Conservation (phyloP, 305 asterid species). For the Fraxinus nigra region DNA sequence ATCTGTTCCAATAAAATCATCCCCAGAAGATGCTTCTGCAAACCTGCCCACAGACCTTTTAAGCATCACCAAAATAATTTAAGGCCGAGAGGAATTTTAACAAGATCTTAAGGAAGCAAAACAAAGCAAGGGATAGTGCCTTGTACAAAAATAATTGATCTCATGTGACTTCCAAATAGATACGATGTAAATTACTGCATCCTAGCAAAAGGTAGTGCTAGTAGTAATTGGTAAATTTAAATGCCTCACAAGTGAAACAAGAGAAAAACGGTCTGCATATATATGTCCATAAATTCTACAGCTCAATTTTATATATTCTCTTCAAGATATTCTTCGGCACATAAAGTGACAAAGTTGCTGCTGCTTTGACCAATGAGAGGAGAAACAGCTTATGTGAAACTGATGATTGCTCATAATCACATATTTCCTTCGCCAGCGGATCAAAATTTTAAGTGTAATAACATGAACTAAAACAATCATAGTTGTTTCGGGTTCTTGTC, state of each 20-base stretch:
- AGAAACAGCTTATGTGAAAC: not conserved
- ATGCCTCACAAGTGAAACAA: not conserved
- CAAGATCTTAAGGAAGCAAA: not conserved
- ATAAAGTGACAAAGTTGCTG: not conserved
- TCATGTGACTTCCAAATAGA: slow-evolving; percentile 9
- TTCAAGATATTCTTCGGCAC: not conserved
- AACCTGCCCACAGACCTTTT: slow-evolving; percentile 42
- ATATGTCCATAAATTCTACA: not conserved
- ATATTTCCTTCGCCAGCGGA: not conserved
- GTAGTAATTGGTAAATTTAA: not conserved
- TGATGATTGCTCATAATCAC: not conserved
- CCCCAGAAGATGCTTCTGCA: slow-evolving; percentile 64
- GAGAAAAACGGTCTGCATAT: not conserved
- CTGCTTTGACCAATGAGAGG: not conserved
- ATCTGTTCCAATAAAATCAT: slow-evolving; percentile 42
- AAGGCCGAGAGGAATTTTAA: slow-evolving; percentile 1
- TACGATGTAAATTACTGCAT: slow-evolving; percentile 9
- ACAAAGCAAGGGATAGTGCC: not conserved
- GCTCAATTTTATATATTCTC: not conserved
- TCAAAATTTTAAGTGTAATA: not conserved
- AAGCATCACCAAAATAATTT: slow-evolving; percentile 11
- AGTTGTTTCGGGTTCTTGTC: not conserved
- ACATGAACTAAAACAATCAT: not conserved
- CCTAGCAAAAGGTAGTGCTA: not conserved
- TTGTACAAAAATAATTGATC: not conserved